Evolutionary conservation across 2,329 filamentous ascomycete species (phyloP).

Genomic region (Fusarium coicis): DNA sequence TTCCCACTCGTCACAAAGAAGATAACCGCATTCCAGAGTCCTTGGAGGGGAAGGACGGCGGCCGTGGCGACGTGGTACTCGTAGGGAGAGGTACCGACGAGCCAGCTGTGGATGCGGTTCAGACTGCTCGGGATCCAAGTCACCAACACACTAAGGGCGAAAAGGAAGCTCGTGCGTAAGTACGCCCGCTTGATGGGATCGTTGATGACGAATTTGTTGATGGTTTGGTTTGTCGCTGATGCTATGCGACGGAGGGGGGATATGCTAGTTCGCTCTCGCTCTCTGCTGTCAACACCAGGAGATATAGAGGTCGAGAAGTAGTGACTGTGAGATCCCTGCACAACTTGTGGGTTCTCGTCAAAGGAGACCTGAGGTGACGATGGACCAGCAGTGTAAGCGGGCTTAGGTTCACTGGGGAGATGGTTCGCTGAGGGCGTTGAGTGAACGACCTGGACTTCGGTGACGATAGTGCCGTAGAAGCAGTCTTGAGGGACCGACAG

Average conservation of each 20-base stretch:
- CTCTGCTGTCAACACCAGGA: constrained; percentile 2
- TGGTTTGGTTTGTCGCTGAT: constrained; percentile 46
- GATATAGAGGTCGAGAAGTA: constrained; percentile 51
- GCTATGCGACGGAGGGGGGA: constrained; percentile 32
- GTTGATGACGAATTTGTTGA: constrained; percentile 50
- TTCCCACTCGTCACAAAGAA: constrained; percentile 74
- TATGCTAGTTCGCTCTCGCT: constrained; percentile 1
- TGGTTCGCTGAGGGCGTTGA: constrained; percentile 41
- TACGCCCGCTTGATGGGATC: constrained; percentile 71
- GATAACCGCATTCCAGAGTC: constrained; percentile 83
- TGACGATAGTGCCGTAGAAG: constrained; percentile 63
- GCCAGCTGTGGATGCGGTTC: constrained; percentile 78
- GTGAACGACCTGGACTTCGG: constrained; percentile 60
- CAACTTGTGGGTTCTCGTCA: constrained; percentile 22
- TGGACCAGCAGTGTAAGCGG: constrained; percentile 22
- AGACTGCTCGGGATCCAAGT: constrained; percentile 75
- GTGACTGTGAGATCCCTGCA: constrained; percentile 42
- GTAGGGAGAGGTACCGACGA: constrained; percentile 65
- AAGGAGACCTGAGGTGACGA: constrained; percentile 39
- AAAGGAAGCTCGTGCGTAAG: constrained; percentile 69
- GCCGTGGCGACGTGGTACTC: constrained; percentile 75
- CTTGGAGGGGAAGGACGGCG: constrained; percentile 80
- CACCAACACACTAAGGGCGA: constrained; percentile 68
- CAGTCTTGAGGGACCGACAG: constrained; percentile 46
- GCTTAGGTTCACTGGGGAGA: constrained; percentile 40